Percentiles rank a stretch among this genome's conserved stretches.
These are phyloP conservation scores for Pythium utonaiense DNA, from an alignment of 352 stramenopile species.

Conservation along the genomic window DNA sequence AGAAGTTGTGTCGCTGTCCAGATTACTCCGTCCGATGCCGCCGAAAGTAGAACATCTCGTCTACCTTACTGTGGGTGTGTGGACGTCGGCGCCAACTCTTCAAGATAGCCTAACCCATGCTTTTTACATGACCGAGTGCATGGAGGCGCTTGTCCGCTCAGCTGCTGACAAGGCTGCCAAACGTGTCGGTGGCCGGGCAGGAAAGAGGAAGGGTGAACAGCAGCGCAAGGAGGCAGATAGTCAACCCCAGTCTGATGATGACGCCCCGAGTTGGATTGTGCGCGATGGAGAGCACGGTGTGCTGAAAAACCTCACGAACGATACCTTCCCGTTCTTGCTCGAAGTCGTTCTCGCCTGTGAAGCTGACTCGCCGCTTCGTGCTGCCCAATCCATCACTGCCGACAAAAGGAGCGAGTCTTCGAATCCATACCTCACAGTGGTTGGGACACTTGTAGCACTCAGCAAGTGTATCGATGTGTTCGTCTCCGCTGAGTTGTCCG, in stretches of 20 bases:
- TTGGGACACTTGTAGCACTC: slow-evolving; percentile 33
- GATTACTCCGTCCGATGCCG: too few species aligned
- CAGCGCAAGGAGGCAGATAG: slow-evolving; percentile 27
- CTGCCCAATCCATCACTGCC: neutral
- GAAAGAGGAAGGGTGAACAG: slow-evolving; percentile 3
- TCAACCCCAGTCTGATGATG: slow-evolving; percentile 33
- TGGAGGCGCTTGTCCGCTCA: slow-evolving; percentile 7
- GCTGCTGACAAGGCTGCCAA: neutral
- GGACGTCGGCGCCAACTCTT: slow-evolving; percentile 35
- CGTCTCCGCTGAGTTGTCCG: slow-evolving; percentile 40
- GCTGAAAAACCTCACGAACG: slow-evolving; percentile 60
- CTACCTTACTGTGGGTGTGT: slow-evolving; percentile 58
- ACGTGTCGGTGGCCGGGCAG: neutral
- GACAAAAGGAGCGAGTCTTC: neutral
- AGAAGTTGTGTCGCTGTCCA: too few species aligned
- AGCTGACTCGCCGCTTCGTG: slow-evolving; percentile 43
- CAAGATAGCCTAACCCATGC: slow-evolving; percentile 30
- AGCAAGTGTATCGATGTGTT: slow-evolving; percentile 45
- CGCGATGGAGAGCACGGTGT: slow-evolving; percentile 53
- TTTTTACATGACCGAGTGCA: slow-evolving; percentile 32
- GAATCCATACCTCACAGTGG: slow-evolving; percentile 43
- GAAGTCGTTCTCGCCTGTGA: slow-evolving; percentile 53
- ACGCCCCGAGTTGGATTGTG: slow-evolving; percentile 26
- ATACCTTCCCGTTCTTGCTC: slow-evolving; percentile 57
- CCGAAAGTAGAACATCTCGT: slow-evolving; percentile 30